phyloP scores from a whole-genome alignment of 2,329 filamentous ascomycete genomes.

The Neodidymelliopsis sp. region DNA sequence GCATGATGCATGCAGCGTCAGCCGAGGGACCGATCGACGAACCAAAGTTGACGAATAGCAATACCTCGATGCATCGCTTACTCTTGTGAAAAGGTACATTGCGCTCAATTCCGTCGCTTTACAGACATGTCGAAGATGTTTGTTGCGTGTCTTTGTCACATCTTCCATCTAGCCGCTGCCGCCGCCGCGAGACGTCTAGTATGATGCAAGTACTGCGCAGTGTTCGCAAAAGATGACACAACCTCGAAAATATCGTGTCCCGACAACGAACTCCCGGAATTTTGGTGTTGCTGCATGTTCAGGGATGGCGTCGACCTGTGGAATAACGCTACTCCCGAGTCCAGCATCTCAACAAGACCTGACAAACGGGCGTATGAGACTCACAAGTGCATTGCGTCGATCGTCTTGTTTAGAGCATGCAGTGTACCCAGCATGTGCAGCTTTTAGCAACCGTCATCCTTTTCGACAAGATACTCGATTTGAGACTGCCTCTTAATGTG shows the following conservation, averaged over 20 bases:
- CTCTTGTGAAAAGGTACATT: not conserved
- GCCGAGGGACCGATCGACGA: conserved; percentile 34
- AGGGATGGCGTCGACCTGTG: not conserved
- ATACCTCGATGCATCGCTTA: not conserved
- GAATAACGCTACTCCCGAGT: not conserved
- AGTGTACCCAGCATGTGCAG: not conserved
- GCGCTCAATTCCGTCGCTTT: conserved; percentile 12
- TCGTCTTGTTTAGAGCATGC: not conserved
- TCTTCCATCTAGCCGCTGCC: conserved; percentile 4
- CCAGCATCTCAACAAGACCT: too few species aligned
- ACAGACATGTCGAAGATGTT: not conserved
- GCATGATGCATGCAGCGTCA: conserved; percentile 26
- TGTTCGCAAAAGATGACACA: not conserved
- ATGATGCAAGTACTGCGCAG: not conserved
- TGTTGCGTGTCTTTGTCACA: too few species aligned
- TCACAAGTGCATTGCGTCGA: too few species aligned
- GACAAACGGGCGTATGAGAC: too few species aligned
- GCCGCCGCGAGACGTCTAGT: conserved; percentile 1
- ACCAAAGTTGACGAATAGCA: conserved; percentile 31
- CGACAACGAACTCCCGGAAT: not conserved
- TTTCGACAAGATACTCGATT: too few species aligned
- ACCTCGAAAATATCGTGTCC: not conserved
- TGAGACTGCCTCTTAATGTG: not conserved
- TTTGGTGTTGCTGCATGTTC: not conserved
- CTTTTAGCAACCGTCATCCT: not conserved